Conservation (phyloP, 345 rosid species). For the Euphorbia lathyris region DNA sequence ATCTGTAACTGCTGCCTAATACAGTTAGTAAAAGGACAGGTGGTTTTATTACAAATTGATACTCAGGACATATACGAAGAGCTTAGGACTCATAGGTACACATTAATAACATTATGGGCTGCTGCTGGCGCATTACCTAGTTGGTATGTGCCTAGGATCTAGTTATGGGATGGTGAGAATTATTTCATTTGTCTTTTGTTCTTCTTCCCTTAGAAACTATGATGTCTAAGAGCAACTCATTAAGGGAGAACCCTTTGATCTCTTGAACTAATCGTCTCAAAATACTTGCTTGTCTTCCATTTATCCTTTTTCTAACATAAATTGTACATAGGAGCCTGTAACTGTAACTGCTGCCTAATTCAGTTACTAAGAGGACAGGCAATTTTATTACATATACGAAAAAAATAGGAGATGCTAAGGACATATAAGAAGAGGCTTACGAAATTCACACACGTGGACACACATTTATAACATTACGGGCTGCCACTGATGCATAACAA, state of each 20-base stretch:
- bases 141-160: neutral
- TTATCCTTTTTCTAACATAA: neutral
- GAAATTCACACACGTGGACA: neutral
- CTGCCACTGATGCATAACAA: neutral
- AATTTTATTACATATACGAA: too few relatives aligned
- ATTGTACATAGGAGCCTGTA: neutral
- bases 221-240: neutral
- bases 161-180: neutral
- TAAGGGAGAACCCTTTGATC: neutral
- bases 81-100: too few relatives aligned
- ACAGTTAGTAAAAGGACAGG: too few relatives aligned
- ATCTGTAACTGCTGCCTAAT: too few relatives aligned
- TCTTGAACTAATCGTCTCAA: neutral
- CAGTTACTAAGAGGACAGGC: neutral
- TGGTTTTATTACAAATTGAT: too few relatives aligned
- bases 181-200: too few relatives aligned
- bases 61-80: too few relatives aligned
- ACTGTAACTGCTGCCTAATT: neutral
- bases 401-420: too few relatives aligned
- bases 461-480: neutral
- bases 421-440: neutral
- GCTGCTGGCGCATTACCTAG: neutral
- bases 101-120: too few relatives aligned
- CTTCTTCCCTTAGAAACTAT: neutral
- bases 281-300: neutral